Evolutionary conservation across 805 yeast genomes (phyloP), one percentile per base, ranked within the genome.

Genomic region (Cyberlindnera euphorbiae): DNA sequence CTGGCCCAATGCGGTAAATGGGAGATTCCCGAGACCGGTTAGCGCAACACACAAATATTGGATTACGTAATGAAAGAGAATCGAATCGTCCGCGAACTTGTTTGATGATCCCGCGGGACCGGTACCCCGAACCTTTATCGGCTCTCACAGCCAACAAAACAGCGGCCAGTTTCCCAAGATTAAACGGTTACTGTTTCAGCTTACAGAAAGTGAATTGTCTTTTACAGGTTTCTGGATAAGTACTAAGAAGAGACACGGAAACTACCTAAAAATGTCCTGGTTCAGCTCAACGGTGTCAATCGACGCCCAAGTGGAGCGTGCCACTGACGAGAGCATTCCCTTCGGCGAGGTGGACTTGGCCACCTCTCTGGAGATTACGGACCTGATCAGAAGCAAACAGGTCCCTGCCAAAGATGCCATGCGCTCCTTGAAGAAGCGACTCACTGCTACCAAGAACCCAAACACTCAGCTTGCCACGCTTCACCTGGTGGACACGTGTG

Each of bases 291-390:
- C 43, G 0, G 35, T 40, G 6, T 27, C 36, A 7, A 39, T 50
- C 7, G 93, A 82, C 47, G 69, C 65, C 32, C 75, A 29, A 47
- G 77, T 89, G 26, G 75, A 71, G 36, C 75, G 72, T 44, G 95
- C 96, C 13, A 86, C 96, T 1, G 80, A 89, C 26, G 95, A 87
- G 57, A 66, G 84, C n/a, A 82, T 89, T 30, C 97, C 97, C 5
- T 77, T 82, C 53, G 97, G 97, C 3, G 96, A 89, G 52, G 69
- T 83, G 30, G 96, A 89, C 52, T 63, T 82, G 40, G 69, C 75
- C 11, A 63, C 70, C 30, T 88, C 90, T 11, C 66, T 93, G 41
- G 97, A 93, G 54, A 74, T 90, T 36, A 82, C 95, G 33, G 98
- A 93, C 58, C 55, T 79, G 28, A 85, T 93, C 26, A 73, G 97